Percentiles rank a stretch among this genome's conserved stretches.
These are phyloP conservation scores for Xerocomellus dryophilus DNA, from an alignment of 768 basidiomycete species.

Conservation along the genomic window DNA sequence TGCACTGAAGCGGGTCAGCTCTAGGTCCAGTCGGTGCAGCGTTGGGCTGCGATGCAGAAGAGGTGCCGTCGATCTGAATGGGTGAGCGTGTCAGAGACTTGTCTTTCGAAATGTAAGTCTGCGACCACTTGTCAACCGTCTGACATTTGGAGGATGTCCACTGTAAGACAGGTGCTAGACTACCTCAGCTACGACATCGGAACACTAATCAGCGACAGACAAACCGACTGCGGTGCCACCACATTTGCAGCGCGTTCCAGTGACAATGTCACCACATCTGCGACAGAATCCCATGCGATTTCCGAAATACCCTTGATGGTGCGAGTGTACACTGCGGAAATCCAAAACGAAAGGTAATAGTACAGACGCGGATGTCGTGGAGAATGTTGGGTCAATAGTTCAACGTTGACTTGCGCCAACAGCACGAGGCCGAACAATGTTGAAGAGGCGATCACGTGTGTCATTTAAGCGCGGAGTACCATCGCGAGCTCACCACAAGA, in stretches of 20 bases:
- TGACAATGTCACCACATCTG: conserved; percentile 80
- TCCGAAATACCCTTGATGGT: neutral
- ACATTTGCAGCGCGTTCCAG: conserved; percentile 69
- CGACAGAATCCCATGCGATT: conserved; percentile 76
- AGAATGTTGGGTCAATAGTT: conserved; percentile 4
- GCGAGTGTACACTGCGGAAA: neutral
- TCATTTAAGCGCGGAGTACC: neutral
- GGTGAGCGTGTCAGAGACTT: conserved; percentile 42
- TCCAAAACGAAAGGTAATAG: neutral
- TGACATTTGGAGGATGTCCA: conserved; percentile 49
- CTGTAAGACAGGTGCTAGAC: conserved; percentile 61
- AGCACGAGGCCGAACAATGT: conserved; percentile 9
- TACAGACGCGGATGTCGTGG: neutral
- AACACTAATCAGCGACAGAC: conserved; percentile 30
- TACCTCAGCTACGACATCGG: conserved; percentile 13
- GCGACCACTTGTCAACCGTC: conserved; percentile 70
- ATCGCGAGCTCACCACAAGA: neutral
- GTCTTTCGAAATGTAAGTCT: conserved; percentile 66
- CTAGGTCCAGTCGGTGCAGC: conserved; percentile 6
- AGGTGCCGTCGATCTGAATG: conserved; percentile 19
- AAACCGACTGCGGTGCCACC: conserved; percentile 76
- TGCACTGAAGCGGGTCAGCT: conserved; percentile 2
- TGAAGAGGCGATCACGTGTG: conserved; percentile 21
- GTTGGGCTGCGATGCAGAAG: conserved; percentile 12
- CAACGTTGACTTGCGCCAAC: neutral